Base-by-base conservation (phyloP, 139 green algal genomes). In the Zygnema circumcarinatum region DNA sequence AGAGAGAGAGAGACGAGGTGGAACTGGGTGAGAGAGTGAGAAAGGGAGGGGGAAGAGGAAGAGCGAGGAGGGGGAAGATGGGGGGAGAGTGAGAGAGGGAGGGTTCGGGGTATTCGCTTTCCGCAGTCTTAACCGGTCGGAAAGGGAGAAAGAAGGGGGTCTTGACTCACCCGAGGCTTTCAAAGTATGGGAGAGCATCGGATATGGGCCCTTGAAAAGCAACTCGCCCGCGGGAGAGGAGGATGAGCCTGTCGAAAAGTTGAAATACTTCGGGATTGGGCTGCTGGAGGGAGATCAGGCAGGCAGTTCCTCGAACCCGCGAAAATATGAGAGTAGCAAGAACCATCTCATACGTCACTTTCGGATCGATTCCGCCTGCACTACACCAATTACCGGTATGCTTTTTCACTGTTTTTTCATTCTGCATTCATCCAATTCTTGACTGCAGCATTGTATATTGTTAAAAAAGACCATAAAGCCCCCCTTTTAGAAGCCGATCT, bases 281-380 rank as follows among this genome's bases (percentile, higher is more conserved):
- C 93, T 98, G 95, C 86, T 98, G 93, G 79, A 98, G 94, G 2
- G 83, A 93, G 33, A 96, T 90, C 62, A 96, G 38, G 29, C 42
- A 38, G 25, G 39, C 86, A 52, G 33, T 22, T 25, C 29, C 41
- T 36, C 47, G 41, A 67, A 83, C 67, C 72, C 76, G 85, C 36
- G 87, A 53, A 25, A 92, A 41, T 22, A 80, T 86, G 21, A 35
- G 79, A 11, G 73, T 73, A 16, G 86, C 86, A 20, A 35, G 39
- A 56, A 89, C 85, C 31, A 93, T 87, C 52, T 90, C 74, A 73
- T 92, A 98, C 20, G 95, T 94, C 22, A 95, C 97, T n/a, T n/a
- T n/a, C n/a, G n/a, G n/a, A 74, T 29, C 41, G 36, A 67, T 87
- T 42, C 72, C 76, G n/a, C n/a, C n/a, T n/a, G n/a, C n/a, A n/a